Evolutionary conservation across 768 basidiomycete species (phyloP), one percentile per base, ranked within the genome.

Genomic region (Boletus insuetus): DNA sequence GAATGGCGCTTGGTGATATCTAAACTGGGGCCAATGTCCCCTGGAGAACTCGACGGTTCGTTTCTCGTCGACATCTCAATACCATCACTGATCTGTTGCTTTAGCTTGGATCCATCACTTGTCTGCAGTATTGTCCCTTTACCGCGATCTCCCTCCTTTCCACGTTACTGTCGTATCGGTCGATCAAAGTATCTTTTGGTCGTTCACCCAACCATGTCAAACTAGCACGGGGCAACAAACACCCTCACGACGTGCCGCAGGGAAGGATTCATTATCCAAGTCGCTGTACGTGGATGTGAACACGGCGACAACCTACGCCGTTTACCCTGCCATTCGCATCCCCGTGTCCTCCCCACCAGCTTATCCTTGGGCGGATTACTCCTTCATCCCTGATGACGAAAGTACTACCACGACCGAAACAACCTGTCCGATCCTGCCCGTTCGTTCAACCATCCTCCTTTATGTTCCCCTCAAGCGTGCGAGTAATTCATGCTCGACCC

Each of bases 1-100:
- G 90, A 94, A 66, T 94, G 92, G 92, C 79, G 86, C 49, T 72
- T 94, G 12, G 84, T 87, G 10, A 75, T 94, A 53, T 74, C 86
- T 7, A 89, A 85, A 64, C 70, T 86, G 4, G 91, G 91, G 0
- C 54, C 71, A 11, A 83, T 93, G 75, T 67, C 71, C 1, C 70
- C 76, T 46, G 64, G 65, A 7, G 92, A 94, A 64, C 67, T 91
- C 20, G 76, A 84, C 60, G 86, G 91, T 91, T 60, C 55, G 84
- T 72, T 14, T 35, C 24, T 31, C 40, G 44, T 56, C 54, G 29
- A 11, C 55, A 7, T 49, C 26, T 1, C 39, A 41, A n/a, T 49
- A 17, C 12, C 48, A 37, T 43, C 60, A n/a, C 26, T 61, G 40
- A 50, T 35, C 19, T 38, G 51, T 45, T 49, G 34, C 32, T 38